Percentiles rank a stretch among this genome's conserved stretches.
Conservation (phyloP, 2,329 filamentous ascomycete genomes). For the Claviceps paspali region DNA sequence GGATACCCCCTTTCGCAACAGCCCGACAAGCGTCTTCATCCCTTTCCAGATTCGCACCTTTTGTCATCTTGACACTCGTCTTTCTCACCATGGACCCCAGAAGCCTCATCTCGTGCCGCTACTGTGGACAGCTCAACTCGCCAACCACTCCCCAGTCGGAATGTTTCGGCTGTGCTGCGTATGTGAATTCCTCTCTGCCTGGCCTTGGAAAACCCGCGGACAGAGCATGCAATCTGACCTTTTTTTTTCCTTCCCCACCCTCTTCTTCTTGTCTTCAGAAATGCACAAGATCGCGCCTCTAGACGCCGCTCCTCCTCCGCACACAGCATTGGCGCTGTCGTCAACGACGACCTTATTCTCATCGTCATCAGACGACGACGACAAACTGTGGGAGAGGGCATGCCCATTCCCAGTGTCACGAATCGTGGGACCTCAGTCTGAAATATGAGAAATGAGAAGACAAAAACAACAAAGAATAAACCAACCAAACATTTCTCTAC, state of each 20-base stretch:
- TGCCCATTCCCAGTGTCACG: not conserved
- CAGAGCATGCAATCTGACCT: no score
- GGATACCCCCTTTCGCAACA: no score
- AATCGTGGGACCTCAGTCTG: no score
- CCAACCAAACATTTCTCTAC: no score
- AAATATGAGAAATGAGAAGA: no score
- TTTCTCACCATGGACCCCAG: not conserved
- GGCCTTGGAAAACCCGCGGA: no score
- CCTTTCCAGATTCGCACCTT: no score
- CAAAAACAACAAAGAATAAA: no score
- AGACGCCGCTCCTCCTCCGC: not conserved
- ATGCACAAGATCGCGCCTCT: not conserved
- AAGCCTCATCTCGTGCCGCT: constrained; percentile 6
- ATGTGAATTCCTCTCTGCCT: constrained; percentile 2
- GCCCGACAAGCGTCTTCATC: no score
- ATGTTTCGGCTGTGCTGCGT: constrained; percentile 10
- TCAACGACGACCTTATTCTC: not conserved
- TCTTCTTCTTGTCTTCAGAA: not conserved
- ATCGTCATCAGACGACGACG: not conserved
- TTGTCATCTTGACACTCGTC: not conserved
- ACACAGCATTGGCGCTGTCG: not conserved
- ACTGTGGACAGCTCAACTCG: constrained; percentile 8
- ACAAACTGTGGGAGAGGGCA: not conserved
- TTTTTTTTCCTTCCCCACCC: no score
- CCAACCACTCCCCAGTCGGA: constrained; percentile 7